These are phyloP conservation scores for Trichoderma breve DNA, from an alignment of 2,329 filamentous ascomycete species.

Conservation along the genomic window DNA sequence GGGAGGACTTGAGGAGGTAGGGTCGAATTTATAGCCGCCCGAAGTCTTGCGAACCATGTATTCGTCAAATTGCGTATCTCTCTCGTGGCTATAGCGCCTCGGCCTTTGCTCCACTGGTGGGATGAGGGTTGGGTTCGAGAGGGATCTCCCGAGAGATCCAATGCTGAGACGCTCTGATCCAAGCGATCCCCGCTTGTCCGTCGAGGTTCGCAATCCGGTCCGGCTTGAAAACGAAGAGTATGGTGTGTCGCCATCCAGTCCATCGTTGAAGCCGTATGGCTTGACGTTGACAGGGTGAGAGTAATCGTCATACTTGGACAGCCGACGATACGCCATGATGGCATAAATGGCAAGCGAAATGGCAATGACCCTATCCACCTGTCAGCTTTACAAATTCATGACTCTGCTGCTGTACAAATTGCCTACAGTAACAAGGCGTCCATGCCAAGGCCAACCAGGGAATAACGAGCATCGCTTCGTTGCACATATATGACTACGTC, in stretches of 20 bases:
- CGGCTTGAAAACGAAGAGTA: constrained; percentile 29
- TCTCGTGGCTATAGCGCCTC: constrained; percentile 43
- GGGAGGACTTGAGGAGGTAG: constrained; percentile 28
- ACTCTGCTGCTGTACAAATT: neutral
- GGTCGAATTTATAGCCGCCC: constrained; percentile 30
- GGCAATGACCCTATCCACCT: constrained; percentile 40
- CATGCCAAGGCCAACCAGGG: constrained; percentile 47
- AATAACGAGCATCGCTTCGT: constrained; percentile 46
- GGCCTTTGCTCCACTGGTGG: constrained; percentile 27
- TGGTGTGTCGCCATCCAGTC: constrained; percentile 29
- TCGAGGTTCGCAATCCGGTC: constrained; percentile 25
- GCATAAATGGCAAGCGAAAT: constrained; percentile 48
- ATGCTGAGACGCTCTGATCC: constrained; percentile 33
- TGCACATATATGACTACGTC: constrained; percentile 52
- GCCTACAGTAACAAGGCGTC: constrained; percentile 51
- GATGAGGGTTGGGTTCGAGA: constrained; percentile 24
- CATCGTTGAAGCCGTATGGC: constrained; percentile 45
- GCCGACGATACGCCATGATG: constrained; percentile 45
- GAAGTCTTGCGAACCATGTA: constrained; percentile 40
- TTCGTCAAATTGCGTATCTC: constrained; percentile 48
- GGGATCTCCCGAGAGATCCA: constrained; percentile 22
- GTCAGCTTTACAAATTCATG: neutral
- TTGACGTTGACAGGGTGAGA: constrained; percentile 50
- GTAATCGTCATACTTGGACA: constrained; percentile 51
- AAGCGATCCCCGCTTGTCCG: constrained; percentile 30